Base-by-base conservation (phyloP, 371 early-diverging fungal genomes). In the Amoeboaphelidium occidentale region DNA sequence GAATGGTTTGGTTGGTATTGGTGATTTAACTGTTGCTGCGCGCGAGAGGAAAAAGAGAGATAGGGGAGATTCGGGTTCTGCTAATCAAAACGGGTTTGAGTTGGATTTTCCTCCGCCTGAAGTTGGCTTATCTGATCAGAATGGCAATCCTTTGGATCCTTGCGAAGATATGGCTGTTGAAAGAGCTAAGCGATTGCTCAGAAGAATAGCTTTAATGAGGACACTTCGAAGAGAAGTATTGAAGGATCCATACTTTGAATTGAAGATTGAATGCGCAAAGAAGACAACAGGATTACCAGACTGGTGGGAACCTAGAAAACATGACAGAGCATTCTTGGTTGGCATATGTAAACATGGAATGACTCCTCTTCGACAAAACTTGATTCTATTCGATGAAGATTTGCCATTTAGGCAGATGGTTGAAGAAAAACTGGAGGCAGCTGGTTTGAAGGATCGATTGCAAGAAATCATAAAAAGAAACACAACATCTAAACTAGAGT, bases 151-250 rank as follows among this genome's bases (percentile, higher is more conserved):
- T 45, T 3, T 50, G 51, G 42, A 53, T 50, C 6, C 39, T 21
- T 26, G 22, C 39, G 67, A 64, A 45, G 24, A 58, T 42, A 64
- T 76, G 1, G 76, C 76, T 23, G 59, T 71, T 44, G 81, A 81
- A 46, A 69, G 71, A 42, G 81, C 81, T 12, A 69, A 75, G 50
- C 74, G 78, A 55, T 59, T 81, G 2, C 48, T 82, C 2, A 80
- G 75, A 48, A 72, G 82, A 20, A 63, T 83, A 17, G 75, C 67
- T n/a, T 66, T 74, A 28, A 73, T 85, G 74, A 69, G 74, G 26
- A 63, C 58, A 2, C 66, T 83, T 22, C 69, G 86, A 25, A 70
- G 73, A 49, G 61, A 73, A 25, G 67, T 81, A 24, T 52, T 84
- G 39, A 58, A 63, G 0, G 57, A 72, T 45, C 72, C 74, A 27